Percentiles rank a stretch among this genome's conserved stretches.
These are phyloP conservation scores for Zangia roseola DNA, from an alignment of 768 basidiomycete species.

Conservation along the genomic window DNA sequence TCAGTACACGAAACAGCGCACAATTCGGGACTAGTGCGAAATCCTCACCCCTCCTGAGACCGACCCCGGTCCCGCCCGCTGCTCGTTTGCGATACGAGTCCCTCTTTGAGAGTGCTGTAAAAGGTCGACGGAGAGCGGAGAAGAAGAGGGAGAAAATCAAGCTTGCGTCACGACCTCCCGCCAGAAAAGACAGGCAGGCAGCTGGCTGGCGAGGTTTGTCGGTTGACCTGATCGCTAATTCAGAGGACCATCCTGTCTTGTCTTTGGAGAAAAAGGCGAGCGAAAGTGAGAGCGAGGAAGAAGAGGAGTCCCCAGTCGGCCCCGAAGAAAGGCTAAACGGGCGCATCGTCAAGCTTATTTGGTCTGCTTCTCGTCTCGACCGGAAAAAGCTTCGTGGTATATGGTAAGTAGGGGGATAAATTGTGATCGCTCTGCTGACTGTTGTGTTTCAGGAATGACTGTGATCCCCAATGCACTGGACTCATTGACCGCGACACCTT, in stretches of 20 bases:
- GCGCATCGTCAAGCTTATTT: conserved; percentile 54
- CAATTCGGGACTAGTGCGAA: conserved; percentile 20
- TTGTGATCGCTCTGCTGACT: background rate
- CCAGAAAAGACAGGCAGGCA: conserved; percentile 51
- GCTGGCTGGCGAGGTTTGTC: conserved; percentile 76
- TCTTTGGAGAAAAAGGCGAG: conserved; percentile 12
- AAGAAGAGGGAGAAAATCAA: conserved; percentile 26
- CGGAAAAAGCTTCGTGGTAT: conserved; percentile 54
- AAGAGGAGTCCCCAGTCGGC: conserved; percentile 28
- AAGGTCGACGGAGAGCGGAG: conserved; percentile 44
- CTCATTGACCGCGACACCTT: conserved; percentile 66
- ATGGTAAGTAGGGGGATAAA: conserved; percentile 54
- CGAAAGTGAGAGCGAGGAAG: conserved; percentile 28
- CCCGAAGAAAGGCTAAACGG: conserved; percentile 55
- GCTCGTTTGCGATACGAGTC: conserved; percentile 66
- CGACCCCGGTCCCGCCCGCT: conserved; percentile 65
- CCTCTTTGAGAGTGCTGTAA: conserved; percentile 61
- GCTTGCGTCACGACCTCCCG: conserved; percentile 36
- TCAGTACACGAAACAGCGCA: conserved; percentile 31
- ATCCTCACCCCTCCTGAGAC: conserved; percentile 42
- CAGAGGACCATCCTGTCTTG: conserved; percentile 32
- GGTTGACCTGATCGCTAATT: conserved; percentile 58
- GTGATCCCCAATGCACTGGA: conserved; percentile 55
- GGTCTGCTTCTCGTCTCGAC: conserved; percentile 60
- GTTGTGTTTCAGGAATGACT: conserved; percentile 56